These are phyloP conservation scores for Xerocomus amazonicus DNA, from an alignment of 1,284 basidiomycete species.

Conservation along the genomic window DNA sequence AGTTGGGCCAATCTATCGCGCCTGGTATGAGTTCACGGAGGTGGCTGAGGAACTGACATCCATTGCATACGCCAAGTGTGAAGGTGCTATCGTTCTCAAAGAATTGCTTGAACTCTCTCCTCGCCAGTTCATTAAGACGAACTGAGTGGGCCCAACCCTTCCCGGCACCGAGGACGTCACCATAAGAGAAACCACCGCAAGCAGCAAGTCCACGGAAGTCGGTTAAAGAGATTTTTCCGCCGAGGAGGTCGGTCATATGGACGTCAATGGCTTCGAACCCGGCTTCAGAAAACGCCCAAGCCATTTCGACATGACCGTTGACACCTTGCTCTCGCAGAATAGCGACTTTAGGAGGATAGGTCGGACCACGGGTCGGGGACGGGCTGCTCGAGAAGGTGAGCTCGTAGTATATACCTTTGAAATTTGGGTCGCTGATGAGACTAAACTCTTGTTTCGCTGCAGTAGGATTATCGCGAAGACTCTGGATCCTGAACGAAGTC, in stretches of 20 bases:
- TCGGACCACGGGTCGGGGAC: constrained; percentile 31
- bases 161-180: constrained; percentile 96
- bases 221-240: constrained; percentile 59
- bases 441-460: constrained; percentile 82
- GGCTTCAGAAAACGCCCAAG: constrained; percentile 90
- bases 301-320: constrained; percentile 99
- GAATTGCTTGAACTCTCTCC: constrained; percentile 77
- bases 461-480: constrained; percentile 79
- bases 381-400: constrained; percentile 60
- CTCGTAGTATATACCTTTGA: constrained; percentile 76
- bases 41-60: constrained; percentile 94
- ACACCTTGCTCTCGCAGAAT: constrained; percentile 98
- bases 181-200: constrained; percentile 98
- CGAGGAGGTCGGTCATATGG: constrained; percentile 96
- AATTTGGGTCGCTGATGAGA: constrained; percentile 64
- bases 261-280: constrained; percentile 96
- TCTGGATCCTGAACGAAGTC: constrained; percentile 92
- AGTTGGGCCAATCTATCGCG: constrained; percentile 82
- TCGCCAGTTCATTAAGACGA: constrained; percentile 73
- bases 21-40: constrained; percentile 88
- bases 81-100: constrained; percentile 83
- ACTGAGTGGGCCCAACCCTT: constrained; percentile 98
- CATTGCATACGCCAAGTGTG: constrained; percentile 95
- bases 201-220: constrained; percentile 88
- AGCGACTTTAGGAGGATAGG: constrained; percentile 80